Evolutionary conservation across 2,329 filamentous ascomycete genomes (phyloP), one percentile per base, ranked within the genome.

Genomic region (Emericellopsis atlantica): DNA sequence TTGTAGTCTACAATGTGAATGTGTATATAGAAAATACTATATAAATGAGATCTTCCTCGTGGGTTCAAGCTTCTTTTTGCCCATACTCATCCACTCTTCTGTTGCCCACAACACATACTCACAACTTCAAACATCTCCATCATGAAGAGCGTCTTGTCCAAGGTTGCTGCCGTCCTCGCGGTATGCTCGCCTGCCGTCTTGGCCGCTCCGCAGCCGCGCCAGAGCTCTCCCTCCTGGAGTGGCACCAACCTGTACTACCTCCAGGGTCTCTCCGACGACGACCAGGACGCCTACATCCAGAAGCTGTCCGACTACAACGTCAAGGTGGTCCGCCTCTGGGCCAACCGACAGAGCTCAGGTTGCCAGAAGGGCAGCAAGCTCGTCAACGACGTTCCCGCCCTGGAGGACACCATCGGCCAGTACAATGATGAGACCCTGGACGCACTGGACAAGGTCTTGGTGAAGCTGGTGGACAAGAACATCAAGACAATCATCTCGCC

Each of bases 161-260:
- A 9, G 6, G 8, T 29, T 3, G 26, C 26, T 9, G 26, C 12
- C 9, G 12, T 12, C 3, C 26, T 29, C 26, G 4, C 26, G 4
- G 18, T 7, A 12, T 29, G 26, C 26, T 29, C 9, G 26, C 26
- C 26, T 12, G 26, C 26, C 26, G 26, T 15, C 32, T 35, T 15
- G 32, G 32, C 32, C 8, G 9, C n/a, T 3, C 37, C 37, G 18
- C 18, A 39, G 22, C 14, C n/a, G 11, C 37, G 37, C 22, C 37
- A 39, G 37, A 45, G 40, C 43, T 46, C 18, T n/a, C 36, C 41
- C 36, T 45, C 44, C 26, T 41, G 46, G 46, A 41, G 44, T 24
- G 46, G 47, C 24, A 45, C 47, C 12, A 49, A 46, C 46, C 35
- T 45, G 39, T 49, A 48, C 41, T 49, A 44, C 21, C 33, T 48